Base-by-base conservation (phyloP, 192 early-diverging fungal genomes). In the Backusella mclennaniae region DNA sequence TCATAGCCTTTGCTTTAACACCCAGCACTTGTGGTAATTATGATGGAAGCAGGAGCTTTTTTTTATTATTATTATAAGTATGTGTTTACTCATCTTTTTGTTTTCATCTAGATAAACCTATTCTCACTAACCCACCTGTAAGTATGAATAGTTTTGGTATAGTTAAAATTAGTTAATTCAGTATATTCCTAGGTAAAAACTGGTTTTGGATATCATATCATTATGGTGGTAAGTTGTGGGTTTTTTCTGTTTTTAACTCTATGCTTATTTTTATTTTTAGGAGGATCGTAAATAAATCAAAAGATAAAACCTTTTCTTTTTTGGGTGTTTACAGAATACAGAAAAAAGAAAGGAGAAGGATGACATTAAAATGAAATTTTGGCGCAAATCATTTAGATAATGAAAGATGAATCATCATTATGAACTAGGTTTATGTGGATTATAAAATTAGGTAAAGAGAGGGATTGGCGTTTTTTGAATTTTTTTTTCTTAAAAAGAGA, bases 191-290 rank as follows among this genome's bases (percentile, higher is more conserved):
- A 82, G 82, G 81, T 93, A 71, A 93, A 92, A 79, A 93, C 91
- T 42, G 80, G 84, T 49, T 87, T 88, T 76, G 94, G 94, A 7
- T 96, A 94, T 84, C 94, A 96, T 76, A 90, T 96, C 69, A 94
- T 96, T 56, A 94, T 96, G 94, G 93, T 96, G 1, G 94, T 78
- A 78, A 73, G 74, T 75, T 29, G 23, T 63, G 21, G 21, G 1
- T 1, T 63, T 63, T 63, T 63, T 29, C 23, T 21, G 1, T 29
- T 63, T 63, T 63, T 29, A 23, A 23, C 2, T 9, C 29, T 29
- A n/a, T 63, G 26, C 56, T 63, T 23, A 63, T 12, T 29, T 63
- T 63, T 23, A 21, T n/a, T 29, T 63, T 63, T 63, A 63, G 56
- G 56, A 63, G 56, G 56, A 63, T 63, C 56, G 56, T 12, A 63